Evolutionary conservation across 768 basidiomycete genomes (phyloP).

Genomic region (Xanthoconium stramineum): DNA sequence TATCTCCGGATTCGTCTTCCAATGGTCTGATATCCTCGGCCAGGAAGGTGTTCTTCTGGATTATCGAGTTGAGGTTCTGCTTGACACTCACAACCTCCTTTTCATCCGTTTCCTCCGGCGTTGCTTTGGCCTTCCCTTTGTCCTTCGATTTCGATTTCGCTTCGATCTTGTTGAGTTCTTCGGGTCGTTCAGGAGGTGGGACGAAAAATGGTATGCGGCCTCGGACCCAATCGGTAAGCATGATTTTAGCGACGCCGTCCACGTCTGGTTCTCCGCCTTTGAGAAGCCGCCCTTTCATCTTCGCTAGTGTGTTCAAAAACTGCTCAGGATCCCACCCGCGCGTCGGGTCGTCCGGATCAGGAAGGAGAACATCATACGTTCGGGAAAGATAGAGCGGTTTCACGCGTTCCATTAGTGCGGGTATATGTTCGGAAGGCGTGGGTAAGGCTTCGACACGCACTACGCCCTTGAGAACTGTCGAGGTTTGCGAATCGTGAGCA

Average conservation of each 20-base stretch:
- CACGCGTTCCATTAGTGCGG: constrained; percentile 84
- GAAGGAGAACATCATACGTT: constrained; percentile 72
- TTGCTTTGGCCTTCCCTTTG: constrained; percentile 51
- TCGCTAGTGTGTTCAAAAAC: constrained; percentile 80
- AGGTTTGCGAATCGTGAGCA: constrained; percentile 83
- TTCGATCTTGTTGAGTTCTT: constrained; percentile 64
- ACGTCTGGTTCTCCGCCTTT: constrained; percentile 94
- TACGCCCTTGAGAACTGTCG: constrained; percentile 94
- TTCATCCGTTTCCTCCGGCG: constrained; percentile 29
- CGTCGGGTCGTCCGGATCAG: constrained; percentile 50
- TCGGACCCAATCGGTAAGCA: constrained; percentile 95
- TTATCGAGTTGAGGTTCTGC: constrained; percentile 83
- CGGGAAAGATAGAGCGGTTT: constrained; percentile 88
- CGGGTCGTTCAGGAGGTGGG: constrained; percentile 79
- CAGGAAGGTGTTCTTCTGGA: constrained; percentile 85
- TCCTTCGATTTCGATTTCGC: constrained; percentile 37
- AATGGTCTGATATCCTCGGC: constrained; percentile 76
- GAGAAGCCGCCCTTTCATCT: constrained; percentile 87
- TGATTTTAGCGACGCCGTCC: constrained; percentile 90
- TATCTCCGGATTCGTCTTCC: constrained; percentile 45
- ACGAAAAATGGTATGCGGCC: constrained; percentile 98
- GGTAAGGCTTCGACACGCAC: constrained; percentile 93
- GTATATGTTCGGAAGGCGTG: constrained; percentile 90
- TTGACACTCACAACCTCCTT: constrained; percentile 60
- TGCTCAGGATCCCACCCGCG: constrained; percentile 69